Evolutionary conservation across 441 rosid genomes (phyloP).

Genomic region (Adansonia madagascariensis): DNA sequence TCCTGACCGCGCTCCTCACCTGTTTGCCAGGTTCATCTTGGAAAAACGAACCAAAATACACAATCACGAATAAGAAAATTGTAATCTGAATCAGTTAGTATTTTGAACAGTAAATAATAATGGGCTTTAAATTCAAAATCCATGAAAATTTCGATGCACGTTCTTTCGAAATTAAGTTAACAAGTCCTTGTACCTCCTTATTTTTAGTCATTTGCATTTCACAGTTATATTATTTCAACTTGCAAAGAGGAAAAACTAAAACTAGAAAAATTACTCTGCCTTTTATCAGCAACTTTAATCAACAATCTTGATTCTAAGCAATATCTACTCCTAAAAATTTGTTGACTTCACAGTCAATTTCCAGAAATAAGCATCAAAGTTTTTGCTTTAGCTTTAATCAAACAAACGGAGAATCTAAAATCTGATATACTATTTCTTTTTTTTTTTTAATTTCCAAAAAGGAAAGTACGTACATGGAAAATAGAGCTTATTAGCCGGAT

Average conservation of each 20-base stretch:
- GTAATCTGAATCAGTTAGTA: background rate
- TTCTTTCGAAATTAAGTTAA: background rate
- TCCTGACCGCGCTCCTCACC: conserved; percentile 86
- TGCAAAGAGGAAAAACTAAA: background rate
- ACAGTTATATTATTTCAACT: background rate
- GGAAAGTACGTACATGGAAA: conserved; percentile 68
- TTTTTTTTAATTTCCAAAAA: background rate
- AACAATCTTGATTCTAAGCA: background rate
- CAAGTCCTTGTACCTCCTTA: background rate
- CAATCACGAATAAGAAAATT: conserved; percentile 9
- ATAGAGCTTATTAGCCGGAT: conserved; percentile 83
- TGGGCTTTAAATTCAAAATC: background rate
- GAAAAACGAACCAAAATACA: conserved; percentile 29
- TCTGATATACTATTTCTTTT: background rate
- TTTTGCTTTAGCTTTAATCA: conserved; percentile 9
- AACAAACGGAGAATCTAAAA: background rate
- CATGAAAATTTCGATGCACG: background rate
- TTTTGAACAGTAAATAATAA: background rate
- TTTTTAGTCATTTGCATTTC: background rate
- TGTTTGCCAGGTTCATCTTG: conserved; percentile 98
- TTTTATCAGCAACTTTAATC: background rate
- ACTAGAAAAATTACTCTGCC: background rate
- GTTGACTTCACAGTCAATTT: background rate
- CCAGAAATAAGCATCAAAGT: background rate
- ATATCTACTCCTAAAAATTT: background rate